Base-by-base conservation (phyloP, 768 basidiomycete species). In the Podaxis mareebaensis region DNA sequence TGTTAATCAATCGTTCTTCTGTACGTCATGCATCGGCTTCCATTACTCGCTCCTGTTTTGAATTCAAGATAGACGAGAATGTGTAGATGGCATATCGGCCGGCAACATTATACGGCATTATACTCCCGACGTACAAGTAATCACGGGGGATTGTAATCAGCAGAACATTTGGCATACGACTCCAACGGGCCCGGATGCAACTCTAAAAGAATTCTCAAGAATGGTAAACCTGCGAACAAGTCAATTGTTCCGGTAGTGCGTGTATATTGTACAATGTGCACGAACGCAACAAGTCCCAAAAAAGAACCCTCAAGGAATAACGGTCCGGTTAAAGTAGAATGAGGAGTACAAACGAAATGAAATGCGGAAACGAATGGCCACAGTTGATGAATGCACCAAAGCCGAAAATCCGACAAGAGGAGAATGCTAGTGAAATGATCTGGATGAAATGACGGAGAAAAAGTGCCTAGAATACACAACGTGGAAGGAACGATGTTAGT, bases 381-480 rank as follows among this genome's bases (percentile, higher is more conserved):
- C 44, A 20, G 20, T 46, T 20, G 44, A 46, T 0, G n/a, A 46
- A 46, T 46, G 44, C n/a, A 20, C 44, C 44, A 17, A 46, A 46
- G 3, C 44, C 7, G 7, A 7, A 46, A 46, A 10, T 33, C 8
- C 33, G 2, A 33, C 33, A 33, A 33, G 33, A 20, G 44, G 7
- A 8, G 44, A 10, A 46, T 46, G 44, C 15, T 30, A 46, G n/a
- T 46, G 44, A 20, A 3, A 20, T 46, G 20, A 15, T 46, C 44
- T 46, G 44, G 15, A 46, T 46, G 15, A 10, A 10, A 10, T 33
- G 33, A 33, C 33, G 33, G 33, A 33, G 28, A 33, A 46, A n/a
- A 48, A 59, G 28, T 49, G 46, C 8, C 58, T 48, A 56, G 39
- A 24, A 56, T 56, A 56, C 38, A 56, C 20, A 39, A 24, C 13